Conservation (phyloP, 257 asterid species). For the Agastache rugosa region DNA sequence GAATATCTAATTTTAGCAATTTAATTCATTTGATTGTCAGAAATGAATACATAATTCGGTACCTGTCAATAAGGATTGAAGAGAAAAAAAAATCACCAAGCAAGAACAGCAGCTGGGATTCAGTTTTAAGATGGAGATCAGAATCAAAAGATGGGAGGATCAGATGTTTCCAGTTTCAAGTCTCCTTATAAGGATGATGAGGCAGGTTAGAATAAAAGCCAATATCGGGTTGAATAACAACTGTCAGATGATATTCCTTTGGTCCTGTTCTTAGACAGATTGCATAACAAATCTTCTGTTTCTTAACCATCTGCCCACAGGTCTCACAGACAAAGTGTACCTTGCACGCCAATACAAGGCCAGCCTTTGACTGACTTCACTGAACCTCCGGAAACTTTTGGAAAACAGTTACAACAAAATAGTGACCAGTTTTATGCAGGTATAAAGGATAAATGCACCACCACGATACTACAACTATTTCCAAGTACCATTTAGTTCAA, state of each 20-base stretch:
- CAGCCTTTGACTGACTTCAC: too few relatives aligned
- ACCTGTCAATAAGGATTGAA: not conserved
- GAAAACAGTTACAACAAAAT: too few relatives aligned
- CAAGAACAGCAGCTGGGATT: not conserved
- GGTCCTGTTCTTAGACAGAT: not conserved
- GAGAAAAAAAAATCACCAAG: not conserved
- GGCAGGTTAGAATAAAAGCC: not conserved
- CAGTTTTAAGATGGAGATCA: not conserved
- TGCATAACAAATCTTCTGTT: not conserved
- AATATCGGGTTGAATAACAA: too few relatives aligned
- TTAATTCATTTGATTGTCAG: not conserved
- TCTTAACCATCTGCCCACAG: too few relatives aligned
- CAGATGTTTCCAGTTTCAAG: not conserved
- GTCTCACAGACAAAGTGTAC: too few relatives aligned
- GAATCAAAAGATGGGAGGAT: not conserved
- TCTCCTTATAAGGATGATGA: not conserved
- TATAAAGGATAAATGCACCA: not conserved
- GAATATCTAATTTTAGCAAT: not conserved
- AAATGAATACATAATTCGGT: not conserved
- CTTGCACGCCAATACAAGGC: too few relatives aligned
- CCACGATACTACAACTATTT: not conserved
- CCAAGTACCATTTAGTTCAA: not conserved
- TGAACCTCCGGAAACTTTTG: too few relatives aligned
- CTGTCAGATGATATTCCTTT: not conserved
- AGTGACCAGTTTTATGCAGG: too few relatives aligned